Percentiles rank a stretch among this genome's conserved stretches.
phyloP scores from a whole-genome alignment of 805 yeast genomes.

The Sungouiella blattae region DNA sequence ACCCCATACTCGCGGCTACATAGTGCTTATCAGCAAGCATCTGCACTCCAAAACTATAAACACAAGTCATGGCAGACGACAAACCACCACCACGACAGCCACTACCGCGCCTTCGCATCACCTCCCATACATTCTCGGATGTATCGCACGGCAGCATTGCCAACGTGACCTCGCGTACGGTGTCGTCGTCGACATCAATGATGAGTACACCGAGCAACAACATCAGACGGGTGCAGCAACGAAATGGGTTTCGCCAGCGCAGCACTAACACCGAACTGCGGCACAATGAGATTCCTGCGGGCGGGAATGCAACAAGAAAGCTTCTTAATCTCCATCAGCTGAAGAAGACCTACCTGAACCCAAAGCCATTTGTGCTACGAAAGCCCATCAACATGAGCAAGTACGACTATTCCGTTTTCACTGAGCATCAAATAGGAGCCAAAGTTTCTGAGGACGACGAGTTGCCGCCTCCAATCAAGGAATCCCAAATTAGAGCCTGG shows the following conservation, averaged over 20 bases:
- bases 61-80: slow-evolving; percentile 12
- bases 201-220: slow-evolving; percentile 42
- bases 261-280: slow-evolving; percentile 4
- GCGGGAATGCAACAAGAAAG: slow-evolving; percentile 28
- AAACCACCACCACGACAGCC: slow-evolving; percentile 4
- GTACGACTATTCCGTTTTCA: slow-evolving; percentile 38
- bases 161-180: slow-evolving; percentile 27
- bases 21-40: too few species aligned
- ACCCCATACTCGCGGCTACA: too few species aligned
- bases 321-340: slow-evolving; percentile 38
- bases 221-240: slow-evolving; percentile 30
- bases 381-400: slow-evolving; percentile 29
- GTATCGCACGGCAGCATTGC: slow-evolving; percentile 8
- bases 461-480: slow-evolving; percentile 34
- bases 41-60: too few species aligned
- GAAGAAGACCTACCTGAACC: slow-evolving; percentile 20
- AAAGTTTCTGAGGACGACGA: background rate
- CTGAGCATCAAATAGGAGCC: slow-evolving; percentile 7
- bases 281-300: slow-evolving; percentile 5
- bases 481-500: slow-evolving; percentile 44
- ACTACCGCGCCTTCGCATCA: slow-evolving; percentile 13
- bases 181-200: slow-evolving; percentile 36
- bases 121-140: slow-evolving; percentile 13
- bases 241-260: slow-evolving; percentile 9
- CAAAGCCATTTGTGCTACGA: slow-evolving; percentile 24